Evolutionary conservation across 257 asterid species (phyloP), one percentile per base, ranked within the genome.

Genomic region (Striga asiatica): DNA sequence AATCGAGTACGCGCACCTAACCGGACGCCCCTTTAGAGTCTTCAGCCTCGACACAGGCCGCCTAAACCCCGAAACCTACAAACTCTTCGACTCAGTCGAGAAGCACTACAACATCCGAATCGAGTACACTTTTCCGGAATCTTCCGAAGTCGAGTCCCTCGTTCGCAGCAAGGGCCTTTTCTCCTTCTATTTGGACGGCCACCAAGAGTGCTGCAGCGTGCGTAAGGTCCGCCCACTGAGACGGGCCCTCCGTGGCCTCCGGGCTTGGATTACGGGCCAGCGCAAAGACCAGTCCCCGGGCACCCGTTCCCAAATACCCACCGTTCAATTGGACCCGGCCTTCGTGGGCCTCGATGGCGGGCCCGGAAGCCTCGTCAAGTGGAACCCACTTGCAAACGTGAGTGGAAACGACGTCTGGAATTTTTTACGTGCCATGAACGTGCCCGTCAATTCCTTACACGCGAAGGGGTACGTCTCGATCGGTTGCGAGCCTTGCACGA

Each of bases 241-340:
- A 34, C 34, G 74, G 21, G 74, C 80, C 45, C 68, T 77, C 28
- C 74, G 65, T 41, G 83, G 83, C 4, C 37, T 77, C 4, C 72
- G 73, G 6, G 80, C 83, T 0, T 77, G 83, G 83, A 77, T 77
- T 32, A 77, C 83, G 0, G 83, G 83, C 14, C 83, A 77, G 47
- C 72, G 83, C 2, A 77, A 77, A 66, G 83, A 77, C 41, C 83
- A 77, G 19, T 77, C 83, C 10, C 83, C 83, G 1, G 83, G 80
- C 0, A 77, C 83, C 1, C 62, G 83, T n/a, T 73, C 83, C 0
- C 80, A 77, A 45, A 35, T 77, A 42, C 83, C 83, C 0, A 54
- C 71, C 4, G 83, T 74, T 29, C 78, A 77, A 34, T 78, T 77
- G 2, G 83, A 77, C 49, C 83, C 83, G 4, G 78, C 61, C 29